Evolutionary conservation across 2,329 filamentous ascomycete genomes (phyloP), one percentile per base, ranked within the genome.

Genomic region (Beauveria sp.): DNA sequence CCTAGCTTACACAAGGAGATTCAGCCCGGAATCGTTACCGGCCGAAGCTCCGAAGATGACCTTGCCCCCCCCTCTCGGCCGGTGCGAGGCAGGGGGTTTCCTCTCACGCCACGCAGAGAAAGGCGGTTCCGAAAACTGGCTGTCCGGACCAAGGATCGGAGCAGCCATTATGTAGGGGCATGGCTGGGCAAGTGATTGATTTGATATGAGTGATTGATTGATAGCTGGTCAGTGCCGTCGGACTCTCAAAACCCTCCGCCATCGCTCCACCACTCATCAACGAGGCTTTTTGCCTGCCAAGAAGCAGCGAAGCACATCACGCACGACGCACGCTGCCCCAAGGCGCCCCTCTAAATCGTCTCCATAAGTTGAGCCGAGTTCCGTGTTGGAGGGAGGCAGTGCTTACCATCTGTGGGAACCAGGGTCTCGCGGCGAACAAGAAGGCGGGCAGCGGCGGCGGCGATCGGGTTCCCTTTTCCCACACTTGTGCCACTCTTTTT

Each of bases 331-430:
- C 28, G 55, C 43, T 26, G n/a, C n/a, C 20, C 43, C n/a, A 26
- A 26, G 28, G 26, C 22, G 28, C 30, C 52, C 52, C 34, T 26
- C 38, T 42, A n/a, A 20, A 38, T 22, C 20, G 40, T 47, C 45
- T 42, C 55, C 55, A 58, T 58, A 58, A n/a, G 10, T 42, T 20
- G 55, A 50, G 55, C 55, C 55, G 55, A 50, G 20, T 58, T 58
- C 55, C 55, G 55, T 40, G 28, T 50, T 22, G 26, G 16, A 16
- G 42, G 18, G 30, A 42, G 55, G 55, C 55, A 28, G 55, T 58
- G 55, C 55, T 47, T n/a, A n/a, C 53, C 52, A 40, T 16, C 51
- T 40, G 50, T 55, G 40, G 38, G 53, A 12, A 20, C 38, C 8
- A 30, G 30, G 30, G 30, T 34, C 30, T 30, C 30, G 10, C 30